phyloP scores from a whole-genome alignment of 192 early-diverging fungal genomes.

The Backusella parvicylindrica region DNA sequence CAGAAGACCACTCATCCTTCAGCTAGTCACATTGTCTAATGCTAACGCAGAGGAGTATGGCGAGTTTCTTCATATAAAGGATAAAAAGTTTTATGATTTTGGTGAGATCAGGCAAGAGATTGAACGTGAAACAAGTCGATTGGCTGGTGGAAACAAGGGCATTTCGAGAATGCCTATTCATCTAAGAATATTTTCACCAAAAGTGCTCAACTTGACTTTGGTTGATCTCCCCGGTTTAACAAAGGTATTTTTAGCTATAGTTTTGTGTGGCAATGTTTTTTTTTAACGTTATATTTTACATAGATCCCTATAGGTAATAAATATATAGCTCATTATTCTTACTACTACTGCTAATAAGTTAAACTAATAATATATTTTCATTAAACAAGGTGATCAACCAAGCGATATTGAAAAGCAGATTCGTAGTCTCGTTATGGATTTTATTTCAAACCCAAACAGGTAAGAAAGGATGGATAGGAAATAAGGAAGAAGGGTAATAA shows the following conservation, averaged over 20 bases:
- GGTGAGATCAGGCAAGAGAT: conserved; percentile 75
- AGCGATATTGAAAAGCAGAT: conserved; percentile 81
- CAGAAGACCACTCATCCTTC: conserved; percentile 75
- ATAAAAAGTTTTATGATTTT: conserved; percentile 77
- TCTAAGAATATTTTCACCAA: conserved; percentile 70
- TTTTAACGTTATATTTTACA: not conserved
- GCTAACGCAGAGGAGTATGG: conserved; percentile 39
- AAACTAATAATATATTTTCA: not conserved
- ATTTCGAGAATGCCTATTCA: conserved; percentile 77
- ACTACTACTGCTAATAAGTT: not conserved
- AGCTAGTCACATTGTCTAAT: conserved; percentile 55
- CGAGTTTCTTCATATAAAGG: conserved; percentile 74
- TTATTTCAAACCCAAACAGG: conserved; percentile 79
- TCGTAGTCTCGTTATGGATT: conserved; percentile 70
- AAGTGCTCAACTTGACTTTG: conserved; percentile 77
- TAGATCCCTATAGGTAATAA: conserved; percentile 39
- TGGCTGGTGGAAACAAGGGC: conserved; percentile 78
- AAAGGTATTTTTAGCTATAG: conserved; percentile 45
- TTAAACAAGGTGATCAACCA: conserved; percentile 70
- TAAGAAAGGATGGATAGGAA: not conserved
- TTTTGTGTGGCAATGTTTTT: not conserved
- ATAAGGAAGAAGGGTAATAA: not conserved
- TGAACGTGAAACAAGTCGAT: conserved; percentile 72
- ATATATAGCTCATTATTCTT: not conserved
- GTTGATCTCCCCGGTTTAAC: conserved; percentile 83